Evolutionary conservation across 176 grass and related monocot species (phyloP).

Genomic region (Sorghum bicolor): DNA sequence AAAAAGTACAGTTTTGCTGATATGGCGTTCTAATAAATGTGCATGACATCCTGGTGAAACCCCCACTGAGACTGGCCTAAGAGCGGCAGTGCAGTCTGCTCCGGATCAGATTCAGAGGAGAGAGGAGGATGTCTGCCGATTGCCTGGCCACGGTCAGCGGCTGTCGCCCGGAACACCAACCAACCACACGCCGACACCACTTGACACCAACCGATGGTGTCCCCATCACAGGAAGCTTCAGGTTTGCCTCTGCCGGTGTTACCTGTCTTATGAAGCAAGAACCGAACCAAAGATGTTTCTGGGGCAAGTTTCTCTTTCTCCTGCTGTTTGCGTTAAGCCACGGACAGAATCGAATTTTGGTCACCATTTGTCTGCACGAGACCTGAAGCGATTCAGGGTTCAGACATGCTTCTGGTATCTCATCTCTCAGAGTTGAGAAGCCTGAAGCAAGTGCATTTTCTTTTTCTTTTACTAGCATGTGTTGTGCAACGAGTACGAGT

Average conservation of each 20-base stretch:
- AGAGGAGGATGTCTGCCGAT: background rate
- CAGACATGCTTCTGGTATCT: background rate
- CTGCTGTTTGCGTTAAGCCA: background rate
- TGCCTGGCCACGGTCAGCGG: background rate
- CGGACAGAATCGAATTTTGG: background rate
- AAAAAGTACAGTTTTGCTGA: too few species aligned
- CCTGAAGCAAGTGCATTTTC: background rate
- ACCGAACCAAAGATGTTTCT: background rate
- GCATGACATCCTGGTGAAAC: too few species aligned
- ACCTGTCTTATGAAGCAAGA: background rate
- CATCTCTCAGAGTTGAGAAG: background rate
- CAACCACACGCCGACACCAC: background rate
- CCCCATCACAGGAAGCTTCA: background rate
- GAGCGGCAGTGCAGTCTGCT: background rate
- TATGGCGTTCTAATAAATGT: too few species aligned
- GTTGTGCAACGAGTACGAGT: background rate
- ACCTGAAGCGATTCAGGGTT: background rate
- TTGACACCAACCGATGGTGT: background rate
- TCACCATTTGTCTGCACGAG: background rate
- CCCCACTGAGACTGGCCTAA: too few species aligned
- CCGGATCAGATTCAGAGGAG: background rate
- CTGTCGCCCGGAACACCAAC: background rate
- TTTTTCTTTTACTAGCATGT: background rate
- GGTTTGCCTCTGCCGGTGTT: background rate
- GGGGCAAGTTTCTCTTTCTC: background rate